Evolutionary conservation across 2,329 filamentous ascomycete species (phyloP).

Genomic region (Exophiala sp.): DNA sequence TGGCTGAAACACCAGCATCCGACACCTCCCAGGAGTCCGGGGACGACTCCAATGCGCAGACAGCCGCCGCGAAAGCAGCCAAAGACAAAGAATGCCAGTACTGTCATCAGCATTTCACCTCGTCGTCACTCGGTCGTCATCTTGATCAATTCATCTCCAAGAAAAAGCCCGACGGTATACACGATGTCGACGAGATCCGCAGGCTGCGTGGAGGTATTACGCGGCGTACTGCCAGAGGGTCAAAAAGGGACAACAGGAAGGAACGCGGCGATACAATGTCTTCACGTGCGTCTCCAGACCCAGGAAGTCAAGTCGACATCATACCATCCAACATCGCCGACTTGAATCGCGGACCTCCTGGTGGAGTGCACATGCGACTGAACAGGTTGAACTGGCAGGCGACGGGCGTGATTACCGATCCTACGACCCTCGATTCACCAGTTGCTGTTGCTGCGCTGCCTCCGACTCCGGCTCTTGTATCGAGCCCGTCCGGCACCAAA

Average conservation of each 20-base stretch:
- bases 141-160: slow-evolving; percentile 91
- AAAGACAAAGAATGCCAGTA: slow-evolving; percentile 90
- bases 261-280: slow-evolving; percentile 47
- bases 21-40: slow-evolving; percentile 23
- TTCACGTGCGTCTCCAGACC: slow-evolving; percentile 29
- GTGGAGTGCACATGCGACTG: slow-evolving; percentile 41
- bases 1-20: slow-evolving; percentile 21
- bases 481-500: slow-evolving; percentile 27
- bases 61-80: slow-evolving; percentile 29
- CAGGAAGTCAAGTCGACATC: slow-evolving; percentile 4
- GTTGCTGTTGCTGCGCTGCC: slow-evolving; percentile 35
- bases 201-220: slow-evolving; percentile 83
- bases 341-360: slow-evolving; percentile 17
- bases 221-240: slow-evolving; percentile 71
- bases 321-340: slow-evolving; percentile 9
- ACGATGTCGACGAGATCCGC: slow-evolving; percentile 84
- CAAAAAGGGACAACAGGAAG: slow-evolving; percentile 61
- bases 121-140: slow-evolving; percentile 87
- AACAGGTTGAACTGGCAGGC: slow-evolving; percentile 69
- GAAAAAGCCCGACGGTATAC: slow-evolving; percentile 89
- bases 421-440: slow-evolving; percentile 53
- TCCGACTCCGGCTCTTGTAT: slow-evolving; percentile 27
- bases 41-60: slow-evolving; percentile 14
- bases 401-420: slow-evolving; percentile 74
- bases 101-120: slow-evolving; percentile 86